Evolutionary conservation across 75 land plant species (phyloP).

Genomic region (Picea sitchensis): DNA sequence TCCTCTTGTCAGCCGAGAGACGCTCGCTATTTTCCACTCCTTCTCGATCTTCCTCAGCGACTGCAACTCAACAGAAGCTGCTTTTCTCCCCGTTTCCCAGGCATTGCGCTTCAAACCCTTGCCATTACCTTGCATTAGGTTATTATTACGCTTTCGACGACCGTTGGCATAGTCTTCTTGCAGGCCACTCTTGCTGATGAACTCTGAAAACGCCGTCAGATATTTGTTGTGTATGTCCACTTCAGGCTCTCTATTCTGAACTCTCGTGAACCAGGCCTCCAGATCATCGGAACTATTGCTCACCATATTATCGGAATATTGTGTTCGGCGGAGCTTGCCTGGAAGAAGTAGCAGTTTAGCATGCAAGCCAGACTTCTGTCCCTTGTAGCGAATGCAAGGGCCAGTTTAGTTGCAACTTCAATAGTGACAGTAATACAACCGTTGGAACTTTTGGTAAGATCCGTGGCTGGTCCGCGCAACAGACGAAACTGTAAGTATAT

Average conservation of each 20-base stretch:
- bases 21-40: conserved; percentile 46
- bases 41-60: background rate
- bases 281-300: background rate
- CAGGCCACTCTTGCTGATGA: background rate
- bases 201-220: background rate
- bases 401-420: too few relatives aligned
- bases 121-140: background rate
- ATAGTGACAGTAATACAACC: too few relatives aligned
- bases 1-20: conserved; percentile 76
- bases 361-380: too few relatives aligned
- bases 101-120: conserved; percentile 2
- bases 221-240: too few relatives aligned
- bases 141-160: too few relatives aligned
- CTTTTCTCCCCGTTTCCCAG: background rate
- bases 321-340: too few relatives aligned
- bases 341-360: too few relatives aligned
- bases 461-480: background rate
- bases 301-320: background rate
- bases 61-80: too few relatives aligned
- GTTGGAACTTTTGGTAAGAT: background rate
- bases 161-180: background rate
- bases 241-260: too few relatives aligned
- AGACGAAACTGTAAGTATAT: background rate
- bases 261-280: too few relatives aligned
- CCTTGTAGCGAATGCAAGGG: too few relatives aligned